Conservation (phyloP, 2,329 filamentous ascomycete genomes). For the Pseudocercospora musae region DNA sequence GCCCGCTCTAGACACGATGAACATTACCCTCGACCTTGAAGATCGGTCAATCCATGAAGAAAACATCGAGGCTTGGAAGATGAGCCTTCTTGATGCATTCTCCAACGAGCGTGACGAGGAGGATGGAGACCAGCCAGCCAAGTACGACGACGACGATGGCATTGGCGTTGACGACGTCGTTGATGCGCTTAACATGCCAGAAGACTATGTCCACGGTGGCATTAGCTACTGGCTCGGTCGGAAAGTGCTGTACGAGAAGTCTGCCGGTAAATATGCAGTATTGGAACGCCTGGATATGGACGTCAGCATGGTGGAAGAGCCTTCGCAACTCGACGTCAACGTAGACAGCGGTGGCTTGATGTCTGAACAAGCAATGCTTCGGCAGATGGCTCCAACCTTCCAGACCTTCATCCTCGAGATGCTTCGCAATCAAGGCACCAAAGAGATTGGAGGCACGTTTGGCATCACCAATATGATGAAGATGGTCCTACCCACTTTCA, state of each 20-base stretch:
- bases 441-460: conserved; percentile 66
- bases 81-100: conserved; percentile 83
- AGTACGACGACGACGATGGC: conserved; percentile 14
- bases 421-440: conserved; percentile 73
- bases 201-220: conserved; percentile 65
- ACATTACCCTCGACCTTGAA: conserved; percentile 73
- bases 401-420: conserved; percentile 92
- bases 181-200: conserved; percentile 64
- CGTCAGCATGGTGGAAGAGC: conserved; percentile 21
- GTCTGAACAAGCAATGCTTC: conserved; percentile 56
- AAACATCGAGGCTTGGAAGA: conserved; percentile 79
- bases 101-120: conserved; percentile 37
- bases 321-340: conserved; percentile 37
- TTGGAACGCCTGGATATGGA: conserved; percentile 58
- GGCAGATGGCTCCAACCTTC: conserved; percentile 71
- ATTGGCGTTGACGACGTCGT: conserved; percentile 47
- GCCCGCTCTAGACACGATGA: conserved; percentile 70
- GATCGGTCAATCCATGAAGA: conserved; percentile 70
- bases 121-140: conserved; percentile 29
- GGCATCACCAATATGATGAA: conserved; percentile 93
- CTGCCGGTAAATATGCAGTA: conserved; percentile 59
- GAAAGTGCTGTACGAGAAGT: conserved; percentile 59
- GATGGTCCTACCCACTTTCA: conserved; percentile 83
- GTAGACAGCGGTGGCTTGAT: conserved; percentile 49
- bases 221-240: conserved; percentile 70